Evolutionary conservation across 2,329 filamentous ascomycete genomes (phyloP).

Genomic region (Neofusicoccum ribis): DNA sequence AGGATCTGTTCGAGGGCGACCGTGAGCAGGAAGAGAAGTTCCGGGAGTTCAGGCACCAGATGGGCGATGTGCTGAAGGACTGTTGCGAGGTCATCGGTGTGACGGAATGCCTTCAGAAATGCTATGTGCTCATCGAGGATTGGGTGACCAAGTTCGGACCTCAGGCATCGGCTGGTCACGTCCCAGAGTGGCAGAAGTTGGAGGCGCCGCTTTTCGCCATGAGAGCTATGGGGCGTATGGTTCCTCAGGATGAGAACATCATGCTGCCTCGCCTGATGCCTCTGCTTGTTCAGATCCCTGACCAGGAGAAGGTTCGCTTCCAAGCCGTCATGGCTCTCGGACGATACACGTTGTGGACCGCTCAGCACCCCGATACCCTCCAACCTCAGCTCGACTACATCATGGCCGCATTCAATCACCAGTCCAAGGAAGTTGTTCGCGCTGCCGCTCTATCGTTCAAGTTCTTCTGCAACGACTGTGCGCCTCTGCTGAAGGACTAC

Average conservation of each 20-base stretch:
- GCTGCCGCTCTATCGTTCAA: slow-evolving; percentile 93
- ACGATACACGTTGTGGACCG: slow-evolving; percentile 96
- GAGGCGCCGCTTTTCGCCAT: slow-evolving; percentile 94
- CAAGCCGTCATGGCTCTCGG: slow-evolving; percentile 97
- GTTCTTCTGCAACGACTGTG: slow-evolving; percentile 96
- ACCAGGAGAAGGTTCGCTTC: slow-evolving; percentile 97
- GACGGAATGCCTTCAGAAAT: slow-evolving; percentile 85
- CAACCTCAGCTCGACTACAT: slow-evolving; percentile 95
- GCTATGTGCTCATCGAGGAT: slow-evolving; percentile 78
- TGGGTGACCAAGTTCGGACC: slow-evolving; percentile 85
- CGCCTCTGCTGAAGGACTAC: slow-evolving; percentile 78
- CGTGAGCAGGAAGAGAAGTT: slow-evolving; percentile 96
- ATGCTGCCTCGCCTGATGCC: slow-evolving; percentile 92
- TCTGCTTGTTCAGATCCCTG: slow-evolving; percentile 87
- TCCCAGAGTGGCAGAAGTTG: slow-evolving; percentile 94
- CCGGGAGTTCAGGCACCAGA: slow-evolving; percentile 90
- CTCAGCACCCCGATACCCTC: slow-evolving; percentile 87
- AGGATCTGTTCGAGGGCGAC: slow-evolving; percentile 92
- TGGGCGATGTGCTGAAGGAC: slow-evolving; percentile 97
- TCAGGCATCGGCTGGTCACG: slow-evolving; percentile 69
- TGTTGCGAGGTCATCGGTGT: slow-evolving; percentile 95
- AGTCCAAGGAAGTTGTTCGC: slow-evolving; percentile 85
- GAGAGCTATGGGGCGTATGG: slow-evolving; percentile 95
- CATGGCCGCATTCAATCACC: slow-evolving; percentile 84
- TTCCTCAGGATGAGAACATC: slow-evolving; percentile 81